Evolutionary conservation across 306 rosid species (phyloP), one percentile per base, ranked within the genome.

Genomic region (Ochetophila trinervis): DNA sequence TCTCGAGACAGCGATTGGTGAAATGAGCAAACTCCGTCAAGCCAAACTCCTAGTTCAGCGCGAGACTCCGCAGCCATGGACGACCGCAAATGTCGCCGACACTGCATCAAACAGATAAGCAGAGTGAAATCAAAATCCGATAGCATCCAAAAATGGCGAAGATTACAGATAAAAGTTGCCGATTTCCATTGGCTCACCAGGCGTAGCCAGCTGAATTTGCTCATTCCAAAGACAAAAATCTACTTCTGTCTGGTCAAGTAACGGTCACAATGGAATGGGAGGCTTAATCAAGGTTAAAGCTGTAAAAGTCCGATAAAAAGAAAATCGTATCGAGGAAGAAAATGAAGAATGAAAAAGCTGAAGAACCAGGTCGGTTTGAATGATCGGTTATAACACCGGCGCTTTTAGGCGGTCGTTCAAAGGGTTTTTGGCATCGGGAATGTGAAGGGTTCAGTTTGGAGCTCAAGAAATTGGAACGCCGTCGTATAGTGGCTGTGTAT

Each of bases 1-100:
- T 71, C 69, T 54, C 44, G 80, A 60, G 75, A 74, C 60, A 70
- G 23, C 10, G 79, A 68, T 60, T 69, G 81, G 63, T 65, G 66
- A 67, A 80, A 66, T 14, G 80, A 59, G 35, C 57, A 67, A 23
- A 78, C 64, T 62, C 71, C 74, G 40, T 60, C 37, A 42, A 76
- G 69, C 21, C 70, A 60, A 17, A 73, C 23, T 6, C 66, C 76
- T 58, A 62, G 64, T 57, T 68, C 77, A 49, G 71, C 59, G 21
- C 72, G 36, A 53, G 79, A 62, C 65, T 75, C 80, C 19, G 63
- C 79, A 17, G 81, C 62, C 63, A 69, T 8, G 10, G 87, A 75
- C 21, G 90, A 76, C 56, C 80, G 62, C 53, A 90, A 73, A 60
- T 69, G 77, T 72, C 85, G 87, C 84, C 87, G 90, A 78, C 67